Evolutionary conservation across 2,329 filamentous ascomycete species (phyloP), one percentile per base, ranked within the genome.

Genomic region (Aureobasidium sp.): DNA sequence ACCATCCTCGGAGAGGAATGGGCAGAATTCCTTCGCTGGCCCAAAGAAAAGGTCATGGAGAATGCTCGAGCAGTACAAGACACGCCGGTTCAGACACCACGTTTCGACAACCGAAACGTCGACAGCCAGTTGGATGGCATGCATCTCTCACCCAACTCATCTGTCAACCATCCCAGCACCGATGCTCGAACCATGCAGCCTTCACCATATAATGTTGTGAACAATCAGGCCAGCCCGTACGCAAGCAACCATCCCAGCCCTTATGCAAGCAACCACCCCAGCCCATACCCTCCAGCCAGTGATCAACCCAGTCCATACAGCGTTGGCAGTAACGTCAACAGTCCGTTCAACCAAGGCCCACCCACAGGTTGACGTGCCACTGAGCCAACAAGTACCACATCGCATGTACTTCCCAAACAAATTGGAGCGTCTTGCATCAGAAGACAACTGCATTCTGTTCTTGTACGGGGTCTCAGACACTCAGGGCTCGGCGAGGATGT

Each of bases 1-100:
- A 21, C 9, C 8, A 60, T 60, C 1, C 57, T 60, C 10, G 57
- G 57, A 17, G 23, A 37, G 1, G 47, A 51, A 8, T 60, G 47
- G 46, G n/a, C 46, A 11, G 57, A 60, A 6, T 51, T 60, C 8
- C 29, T 60, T 21, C 46, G 38, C 15, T 60, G 57, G 57, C 57
- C 57, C 4, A 45, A 21, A 53, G 57, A 60, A 5, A 46, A 9
- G 10, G 27, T 60, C 13, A 27, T 53, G 1, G 45, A 50, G 35
- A 40, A 59, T 35, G 37, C 25, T 13, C 35, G 13, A 4, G 6
- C 11, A 8, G 23, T 15, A 13, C 43, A 31, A n/a, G 45, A 40
- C 13, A 33, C 35, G 11, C 23, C 33, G 13, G 35, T 10, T 21
- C 17, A 10, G 11, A 43, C 35, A 23, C 45, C 55, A 5, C 29